Conservation (phyloP, 768 basidiomycete genomes). For the Daedaleopsis nitida region DNA sequence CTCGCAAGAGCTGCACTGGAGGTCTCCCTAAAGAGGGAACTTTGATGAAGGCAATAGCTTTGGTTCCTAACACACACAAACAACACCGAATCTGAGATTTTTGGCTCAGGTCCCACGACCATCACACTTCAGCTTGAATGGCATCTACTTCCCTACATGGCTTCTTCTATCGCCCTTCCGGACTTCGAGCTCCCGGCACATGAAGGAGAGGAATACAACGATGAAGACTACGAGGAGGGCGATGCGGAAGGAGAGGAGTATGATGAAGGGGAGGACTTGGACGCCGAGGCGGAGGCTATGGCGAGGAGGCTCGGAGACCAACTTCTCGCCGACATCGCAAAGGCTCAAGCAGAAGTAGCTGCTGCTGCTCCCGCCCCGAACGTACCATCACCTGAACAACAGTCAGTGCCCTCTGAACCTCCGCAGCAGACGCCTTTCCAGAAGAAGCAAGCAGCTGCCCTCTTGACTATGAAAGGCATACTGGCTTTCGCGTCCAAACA, state of each 20-base stretch:
- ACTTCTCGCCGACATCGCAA: conserved; percentile 75
- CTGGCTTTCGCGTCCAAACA: conserved; percentile 60
- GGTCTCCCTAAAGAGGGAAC: not conserved
- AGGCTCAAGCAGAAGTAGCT: conserved; percentile 52
- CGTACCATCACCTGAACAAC: conserved; percentile 2
- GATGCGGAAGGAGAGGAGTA: conserved; percentile 51
- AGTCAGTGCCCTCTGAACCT: conserved; percentile 13
- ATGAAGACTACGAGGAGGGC: conserved; percentile 34
- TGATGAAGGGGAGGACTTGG: conserved; percentile 59
- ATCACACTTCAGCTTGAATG: not conserved
- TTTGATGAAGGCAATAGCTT: conserved; percentile 13
- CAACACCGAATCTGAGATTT: not conserved
- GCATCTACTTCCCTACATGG: not conserved
- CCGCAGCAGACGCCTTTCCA: conserved; percentile 6
- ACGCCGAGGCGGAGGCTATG: conserved; percentile 75
- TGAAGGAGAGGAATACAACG: conserved; percentile 11
- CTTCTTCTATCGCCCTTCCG: conserved; percentile 14
- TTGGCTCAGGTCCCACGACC: not conserved
- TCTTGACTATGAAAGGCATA: conserved; percentile 67
- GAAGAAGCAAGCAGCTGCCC: conserved; percentile 56
- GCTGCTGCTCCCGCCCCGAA: conserved; percentile 20
- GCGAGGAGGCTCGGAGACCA: conserved; percentile 75
- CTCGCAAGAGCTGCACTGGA: not conserved
- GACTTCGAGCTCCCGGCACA: conserved; percentile 10
- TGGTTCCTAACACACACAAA: conserved; percentile 9